These are phyloP conservation scores for Solanum medicagineum DNA, from an alignment of 257 asterid species.

Conservation along the genomic window DNA sequence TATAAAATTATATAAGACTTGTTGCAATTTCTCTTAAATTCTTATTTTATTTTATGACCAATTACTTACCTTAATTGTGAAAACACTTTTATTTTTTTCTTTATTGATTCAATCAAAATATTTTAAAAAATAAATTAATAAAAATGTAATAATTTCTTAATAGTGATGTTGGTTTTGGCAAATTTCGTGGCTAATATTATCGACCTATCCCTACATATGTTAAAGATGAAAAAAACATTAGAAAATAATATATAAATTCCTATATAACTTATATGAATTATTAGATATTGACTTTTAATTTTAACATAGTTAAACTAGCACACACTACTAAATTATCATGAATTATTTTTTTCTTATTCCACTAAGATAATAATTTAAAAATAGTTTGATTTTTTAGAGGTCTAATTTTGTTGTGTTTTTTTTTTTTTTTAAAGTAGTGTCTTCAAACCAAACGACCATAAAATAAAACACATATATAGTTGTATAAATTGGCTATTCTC, in stretches of 20 bases:
- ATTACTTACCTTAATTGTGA: too few species aligned
- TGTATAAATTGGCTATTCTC: background rate
- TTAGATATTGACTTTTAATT: background rate
- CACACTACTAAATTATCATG: background rate
- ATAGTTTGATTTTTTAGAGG: background rate
- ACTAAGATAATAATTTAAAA: too few species aligned
- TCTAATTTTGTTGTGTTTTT: too few species aligned
- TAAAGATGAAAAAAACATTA: background rate
- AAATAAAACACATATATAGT: background rate
- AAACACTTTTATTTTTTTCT: too few species aligned
- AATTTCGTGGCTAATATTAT: background rate
- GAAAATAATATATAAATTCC: background rate
- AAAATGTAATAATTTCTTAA: too few species aligned
- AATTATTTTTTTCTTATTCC: background rate
- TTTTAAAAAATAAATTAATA: too few species aligned
- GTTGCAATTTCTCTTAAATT: background rate
- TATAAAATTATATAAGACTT: background rate
- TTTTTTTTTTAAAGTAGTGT: background rate
- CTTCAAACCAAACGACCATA: background rate
- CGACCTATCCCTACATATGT: background rate
- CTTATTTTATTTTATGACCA: background rate
- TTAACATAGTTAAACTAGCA: background rate
- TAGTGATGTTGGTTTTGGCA: background rate
- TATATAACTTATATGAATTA: background rate
- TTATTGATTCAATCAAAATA: too few species aligned